A percentile compares a stretch with the other conserved stretches of the same genome.
Evolutionary conservation across 169 alveolate species (phyloP).

Genomic region (Plasmodium fragile): DNA sequence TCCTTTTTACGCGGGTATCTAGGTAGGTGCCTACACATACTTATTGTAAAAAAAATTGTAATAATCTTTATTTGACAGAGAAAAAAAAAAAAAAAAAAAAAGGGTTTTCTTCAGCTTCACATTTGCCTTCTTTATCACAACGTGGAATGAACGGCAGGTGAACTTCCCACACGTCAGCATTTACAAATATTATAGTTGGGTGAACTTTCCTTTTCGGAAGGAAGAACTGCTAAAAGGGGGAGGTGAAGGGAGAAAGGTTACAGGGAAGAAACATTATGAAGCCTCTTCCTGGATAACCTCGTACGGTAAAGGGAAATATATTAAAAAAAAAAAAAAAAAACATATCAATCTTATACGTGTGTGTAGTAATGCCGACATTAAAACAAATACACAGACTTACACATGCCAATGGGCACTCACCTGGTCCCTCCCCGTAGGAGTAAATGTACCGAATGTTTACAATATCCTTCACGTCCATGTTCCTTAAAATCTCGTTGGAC

Average conservation of each 20-base stretch:
- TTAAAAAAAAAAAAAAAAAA: not conserved
- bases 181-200: not conserved
- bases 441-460: conserved; percentile 45
- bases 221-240: not conserved
- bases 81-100: conserved; percentile 1
- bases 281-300: not conserved
- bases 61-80: not conserved
- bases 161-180: not conserved
- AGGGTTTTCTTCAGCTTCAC: not conserved
- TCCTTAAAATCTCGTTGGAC: conserved; percentile 37
- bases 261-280: not conserved
- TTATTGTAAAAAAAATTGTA: conserved; percentile 14
- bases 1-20: not conserved
- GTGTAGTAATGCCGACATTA: not conserved
- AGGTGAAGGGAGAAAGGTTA: not conserved
- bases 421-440: conserved; percentile 38
- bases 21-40: not conserved
- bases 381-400: not conserved
- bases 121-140: not conserved
- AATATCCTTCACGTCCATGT: conserved; percentile 55
- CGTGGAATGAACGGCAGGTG: not conserved
- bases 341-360: not conserved
- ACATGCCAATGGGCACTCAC: not conserved
- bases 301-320: not conserved
- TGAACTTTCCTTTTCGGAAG: not conserved